These are phyloP conservation scores for Chlorella sp. DNA, from an alignment of 139 green algal species.

Conservation along the genomic window DNA sequence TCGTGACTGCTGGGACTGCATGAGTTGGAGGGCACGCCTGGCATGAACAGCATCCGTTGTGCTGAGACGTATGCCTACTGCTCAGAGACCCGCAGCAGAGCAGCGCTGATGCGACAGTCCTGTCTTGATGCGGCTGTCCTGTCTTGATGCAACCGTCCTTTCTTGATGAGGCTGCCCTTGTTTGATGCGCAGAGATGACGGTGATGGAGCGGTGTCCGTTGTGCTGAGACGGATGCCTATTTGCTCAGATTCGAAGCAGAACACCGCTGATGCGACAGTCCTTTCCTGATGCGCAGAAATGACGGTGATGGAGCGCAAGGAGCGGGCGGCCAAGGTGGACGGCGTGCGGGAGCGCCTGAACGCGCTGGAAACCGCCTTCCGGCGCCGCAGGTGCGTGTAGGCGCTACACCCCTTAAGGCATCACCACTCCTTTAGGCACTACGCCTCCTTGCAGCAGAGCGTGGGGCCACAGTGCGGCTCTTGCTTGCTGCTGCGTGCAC, in stretches of 20 bases:
- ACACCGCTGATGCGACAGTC: too few species aligned
- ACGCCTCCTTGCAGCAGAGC: background rate
- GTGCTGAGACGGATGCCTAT: too few species aligned
- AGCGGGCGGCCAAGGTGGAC: slow-evolving; percentile 27
- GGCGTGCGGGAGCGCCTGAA: slow-evolving; percentile 36
- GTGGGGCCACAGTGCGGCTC: too few species aligned
- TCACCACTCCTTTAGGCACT: too few species aligned
- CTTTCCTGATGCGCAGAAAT: slow-evolving; percentile 6
- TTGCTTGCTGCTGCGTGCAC: too few species aligned
- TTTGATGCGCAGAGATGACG: slow-evolving; percentile 21
- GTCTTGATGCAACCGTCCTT: background rate
- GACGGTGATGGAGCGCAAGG: slow-evolving; percentile 31
- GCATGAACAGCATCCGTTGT: too few species aligned
- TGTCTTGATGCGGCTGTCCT: background rate
- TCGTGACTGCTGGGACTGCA: background rate
- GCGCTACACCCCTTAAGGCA: too few species aligned
- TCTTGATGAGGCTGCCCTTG: background rate
- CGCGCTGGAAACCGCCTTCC: slow-evolving; percentile 35
- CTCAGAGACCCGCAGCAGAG: too few species aligned
- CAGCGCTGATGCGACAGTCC: too few species aligned
- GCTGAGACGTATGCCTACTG: too few species aligned
- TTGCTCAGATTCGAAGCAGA: too few species aligned
- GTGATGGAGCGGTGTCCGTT: slow-evolving; percentile 42
- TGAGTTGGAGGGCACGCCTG: too few species aligned
- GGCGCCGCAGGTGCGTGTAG: slow-evolving; percentile 7